Evolutionary conservation across 768 basidiomycete species (phyloP), one percentile per base, ranked within the genome.

Genomic region (Amanita phalloides): DNA sequence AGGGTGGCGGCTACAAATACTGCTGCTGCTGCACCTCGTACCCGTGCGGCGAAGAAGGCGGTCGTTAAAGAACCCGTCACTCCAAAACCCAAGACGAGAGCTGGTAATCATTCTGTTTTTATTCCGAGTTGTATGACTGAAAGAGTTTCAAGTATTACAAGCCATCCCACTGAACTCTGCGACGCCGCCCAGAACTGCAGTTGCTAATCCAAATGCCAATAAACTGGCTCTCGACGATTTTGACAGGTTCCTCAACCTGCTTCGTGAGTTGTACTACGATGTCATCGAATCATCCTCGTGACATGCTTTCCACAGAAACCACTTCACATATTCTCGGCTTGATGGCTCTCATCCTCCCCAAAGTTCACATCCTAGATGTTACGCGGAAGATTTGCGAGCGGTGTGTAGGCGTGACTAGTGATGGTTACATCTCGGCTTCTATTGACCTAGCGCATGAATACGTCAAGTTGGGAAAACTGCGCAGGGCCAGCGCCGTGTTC

Each of bases 371-470:
- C 3, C 71, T 97, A 23, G 78, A 82, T 49, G 66, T 82, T 13
- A 72, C 82, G 3, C 73, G 84, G 36, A 77, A 74, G 13, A 58
- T 94, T 5, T 77, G 78, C 23, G 78, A 86, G 46, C 65, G 68
- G 14, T 67, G 75, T 25, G 53, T 62, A 1, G 72, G 73, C 0
- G 53, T 63, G 14, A 61, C 70, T 1, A 68, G 68, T 51, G 71
- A 81, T 68, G 70, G 71, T 10, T 90, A 81, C 61, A 70, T 87
- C 17, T 64, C 65, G 1, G 68, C 78, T 1, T 92, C 86, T 2
- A 68, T 83, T 1, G 79, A 84, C 39, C 75, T 95, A 5, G 93
- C 86, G 0, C 74, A 81, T 51, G 90, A 93, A 62, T 92, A 93
- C 58, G 68, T 82, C 42, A 77, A 75, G 33, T 73, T 97, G 1